Evolutionary conservation across 345 rosid species (phyloP).

Genomic region (Ailanthus altissimus): DNA sequence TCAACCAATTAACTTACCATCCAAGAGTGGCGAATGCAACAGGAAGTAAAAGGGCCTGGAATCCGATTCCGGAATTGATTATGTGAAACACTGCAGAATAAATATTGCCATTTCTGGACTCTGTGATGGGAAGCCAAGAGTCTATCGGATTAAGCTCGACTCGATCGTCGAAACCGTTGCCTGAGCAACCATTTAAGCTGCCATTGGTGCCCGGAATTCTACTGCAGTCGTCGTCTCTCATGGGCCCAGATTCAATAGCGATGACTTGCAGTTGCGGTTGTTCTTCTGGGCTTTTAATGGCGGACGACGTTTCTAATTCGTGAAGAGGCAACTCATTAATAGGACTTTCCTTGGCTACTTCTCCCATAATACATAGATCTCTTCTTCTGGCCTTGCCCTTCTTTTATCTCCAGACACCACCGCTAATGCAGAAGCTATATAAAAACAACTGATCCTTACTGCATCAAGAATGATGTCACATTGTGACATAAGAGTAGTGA

Average conservation of each 20-base stretch:
- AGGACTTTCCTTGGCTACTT: not conserved
- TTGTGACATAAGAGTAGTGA: not conserved
- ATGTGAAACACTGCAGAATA: slow-evolving; percentile 31
- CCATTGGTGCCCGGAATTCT: not conserved
- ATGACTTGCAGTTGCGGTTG: slow-evolving; percentile 5
- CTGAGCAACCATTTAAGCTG: not conserved
- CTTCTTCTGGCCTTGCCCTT: not conserved
- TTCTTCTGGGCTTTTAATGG: slow-evolving; percentile 2
- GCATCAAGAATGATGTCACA: not conserved
- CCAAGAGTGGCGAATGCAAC: slow-evolving; percentile 45
- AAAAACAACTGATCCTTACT: not conserved
- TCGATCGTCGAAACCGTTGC: not conserved
- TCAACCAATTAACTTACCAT: slow-evolving; percentile 32
- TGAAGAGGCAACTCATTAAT: not conserved
- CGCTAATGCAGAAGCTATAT: not conserved
- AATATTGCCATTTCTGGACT: slow-evolving; percentile 43
- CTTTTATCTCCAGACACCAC: not conserved
- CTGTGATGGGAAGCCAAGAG: slow-evolving; percentile 52
- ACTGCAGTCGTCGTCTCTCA: not conserved
- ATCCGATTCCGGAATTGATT: slow-evolving; percentile 46
- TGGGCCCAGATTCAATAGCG: not conserved
- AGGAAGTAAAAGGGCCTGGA: slow-evolving; percentile 49
- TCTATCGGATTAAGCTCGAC: slow-evolving; percentile 24
- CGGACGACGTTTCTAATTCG: not conserved
- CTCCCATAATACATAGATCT: not conserved